phyloP scores from a whole-genome alignment of 148 eudicot species.

The Rhododendron simsii region DNA sequence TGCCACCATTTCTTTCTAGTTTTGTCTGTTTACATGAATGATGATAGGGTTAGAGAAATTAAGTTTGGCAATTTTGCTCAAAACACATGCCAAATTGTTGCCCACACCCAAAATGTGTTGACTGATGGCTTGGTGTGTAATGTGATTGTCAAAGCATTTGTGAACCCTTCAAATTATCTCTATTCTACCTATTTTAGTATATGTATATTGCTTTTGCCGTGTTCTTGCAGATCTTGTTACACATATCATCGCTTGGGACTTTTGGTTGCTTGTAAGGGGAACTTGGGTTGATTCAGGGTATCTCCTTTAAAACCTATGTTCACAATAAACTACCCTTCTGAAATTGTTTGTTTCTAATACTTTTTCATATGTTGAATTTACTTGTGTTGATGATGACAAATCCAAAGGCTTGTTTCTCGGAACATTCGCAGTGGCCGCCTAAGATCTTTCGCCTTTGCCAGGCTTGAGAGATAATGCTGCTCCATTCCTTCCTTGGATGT shows the following conservation, averaged over 20 bases:
- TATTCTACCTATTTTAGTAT: too few relatives aligned
- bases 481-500: not conserved
- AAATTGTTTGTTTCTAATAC: too few relatives aligned
- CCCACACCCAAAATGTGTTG: not conserved
- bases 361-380: too few relatives aligned
- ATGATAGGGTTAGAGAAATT: not conserved
- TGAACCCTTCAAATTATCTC: not conserved
- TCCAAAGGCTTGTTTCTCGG: constrained; percentile 50
- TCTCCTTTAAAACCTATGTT: not conserved
- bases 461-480: constrained; percentile 7
- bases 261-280: too few relatives aligned
- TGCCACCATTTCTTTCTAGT: not conserved
- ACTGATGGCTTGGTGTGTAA: too few relatives aligned
- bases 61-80: not conserved
- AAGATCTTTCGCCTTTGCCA: constrained; percentile 55
- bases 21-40: not conserved
- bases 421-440: constrained; percentile 70
- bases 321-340: not conserved
- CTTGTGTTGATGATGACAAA: not conserved
- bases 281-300: too few relatives aligned
- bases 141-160: not conserved
- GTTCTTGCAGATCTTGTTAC: too few relatives aligned
- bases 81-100: not conserved
- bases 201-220: too few relatives aligned
- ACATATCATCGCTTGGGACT: too few relatives aligned